Evolutionary conservation across 805 yeast species (phyloP).

Genomic region (Jamesozyma lodderae): DNA sequence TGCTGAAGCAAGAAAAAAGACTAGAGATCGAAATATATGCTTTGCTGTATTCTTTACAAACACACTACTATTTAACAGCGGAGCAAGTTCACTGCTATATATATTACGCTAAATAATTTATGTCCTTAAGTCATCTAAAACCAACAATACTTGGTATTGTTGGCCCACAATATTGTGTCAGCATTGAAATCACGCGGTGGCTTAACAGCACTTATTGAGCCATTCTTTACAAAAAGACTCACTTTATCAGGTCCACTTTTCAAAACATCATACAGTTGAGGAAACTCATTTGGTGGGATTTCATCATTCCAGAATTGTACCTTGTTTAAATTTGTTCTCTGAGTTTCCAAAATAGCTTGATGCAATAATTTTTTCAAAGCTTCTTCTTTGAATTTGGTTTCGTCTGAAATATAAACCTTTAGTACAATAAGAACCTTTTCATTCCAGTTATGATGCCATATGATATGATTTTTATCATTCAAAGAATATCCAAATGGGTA

Average conservation of each 20-base stretch:
- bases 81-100: too few species aligned
- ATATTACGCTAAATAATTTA: too few species aligned
- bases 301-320: slow-evolving; percentile 37
- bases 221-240: slow-evolving; percentile 21
- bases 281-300: slow-evolving; percentile 21
- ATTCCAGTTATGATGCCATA: slow-evolving; percentile 41
- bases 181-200: slow-evolving; percentile 22
- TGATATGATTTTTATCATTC: slow-evolving; percentile 29
- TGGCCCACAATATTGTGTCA: slow-evolving; percentile 32
- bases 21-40: too few species aligned
- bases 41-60: too few species aligned
- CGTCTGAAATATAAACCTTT: slow-evolving; percentile 18
- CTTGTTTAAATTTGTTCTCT: slow-evolving; percentile 17
- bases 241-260: slow-evolving; percentile 18
- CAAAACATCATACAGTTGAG: slow-evolving; percentile 15
- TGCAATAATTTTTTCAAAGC: slow-evolving; percentile 24
- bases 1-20: too few species aligned
- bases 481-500: slow-evolving; percentile 27
- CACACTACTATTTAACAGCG: too few species aligned
- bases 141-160: slow-evolving; percentile 43
- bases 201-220: slow-evolving; percentile 36
- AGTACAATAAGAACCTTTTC: slow-evolving; percentile 24
- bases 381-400: slow-evolving; percentile 8
- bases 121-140: too few species aligned
- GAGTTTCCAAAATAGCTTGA: slow-evolving; percentile 32